A percentile compares a stretch with the other conserved stretches of the same genome.
Conservation (phyloP, 2,329 filamentous ascomycete species). For the Talaromyces sp. region DNA sequence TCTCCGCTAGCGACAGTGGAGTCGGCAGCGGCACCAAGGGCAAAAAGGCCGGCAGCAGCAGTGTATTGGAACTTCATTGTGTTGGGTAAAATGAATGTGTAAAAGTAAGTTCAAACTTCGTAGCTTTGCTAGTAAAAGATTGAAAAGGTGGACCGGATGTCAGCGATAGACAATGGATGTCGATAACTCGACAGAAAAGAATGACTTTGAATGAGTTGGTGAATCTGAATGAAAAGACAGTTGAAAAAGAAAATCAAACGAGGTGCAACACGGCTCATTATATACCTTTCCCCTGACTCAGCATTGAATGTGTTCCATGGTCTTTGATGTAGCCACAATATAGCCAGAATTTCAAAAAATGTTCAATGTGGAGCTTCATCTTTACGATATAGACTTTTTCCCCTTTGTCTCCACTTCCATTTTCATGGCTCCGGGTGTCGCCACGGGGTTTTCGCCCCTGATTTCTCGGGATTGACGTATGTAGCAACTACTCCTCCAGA, state of each 20-base stretch:
- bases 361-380: background rate
- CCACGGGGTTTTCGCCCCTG: background rate
- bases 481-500: background rate
- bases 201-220: background rate
- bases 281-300: background rate
- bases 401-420: background rate
- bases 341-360: background rate
- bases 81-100: background rate
- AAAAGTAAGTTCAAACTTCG: background rate
- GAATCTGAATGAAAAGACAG: background rate
- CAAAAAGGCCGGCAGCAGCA: slow-evolving; percentile 3
- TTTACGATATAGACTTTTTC: background rate
- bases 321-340: background rate
- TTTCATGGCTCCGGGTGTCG: background rate
- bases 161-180: background rate
- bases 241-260: background rate
- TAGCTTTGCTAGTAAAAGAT: background rate
- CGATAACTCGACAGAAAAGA: background rate
- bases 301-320: background rate
- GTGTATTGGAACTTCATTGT: background rate
- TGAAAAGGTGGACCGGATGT: background rate
- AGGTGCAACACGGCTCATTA: background rate
- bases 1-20: slow-evolving; percentile 7
- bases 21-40: background rate
- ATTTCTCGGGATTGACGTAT: background rate